Base-by-base conservation (phyloP, 345 rosid species). In the Lumnitzera littorea region DNA sequence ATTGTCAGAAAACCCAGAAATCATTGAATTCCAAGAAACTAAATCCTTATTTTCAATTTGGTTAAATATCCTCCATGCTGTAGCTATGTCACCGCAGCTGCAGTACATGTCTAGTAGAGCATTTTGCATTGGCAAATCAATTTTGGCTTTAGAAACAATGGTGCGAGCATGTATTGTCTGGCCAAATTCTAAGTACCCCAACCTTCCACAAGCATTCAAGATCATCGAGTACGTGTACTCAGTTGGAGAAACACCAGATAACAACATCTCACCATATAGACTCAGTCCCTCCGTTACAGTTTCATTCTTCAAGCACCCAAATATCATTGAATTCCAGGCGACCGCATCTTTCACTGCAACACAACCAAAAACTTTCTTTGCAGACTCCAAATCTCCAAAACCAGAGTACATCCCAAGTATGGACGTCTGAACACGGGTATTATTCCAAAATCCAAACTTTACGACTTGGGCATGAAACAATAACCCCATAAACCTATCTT, bases 91-190 rank as follows among this genome's bases (percentile, higher is more conserved):
- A 14, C 86, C 74, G 46, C 91, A 92, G 55, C 70, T 85, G 66
- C 81, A 82, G 56, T 89, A 89, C 96, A 89, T 85, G 69, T 87
- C 92, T 58, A 89, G 80, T 77, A 92, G 78, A 43, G 96, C 87
- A 73, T 89, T 89, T 66, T 79, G 81, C 70, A 85, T 54, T 58
- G 86, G 88, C 55, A 79, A 68, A 82, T 89, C 96, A 60, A 73
- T 68, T 49, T 41, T 13, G 4, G 50, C 25, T 55, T 76, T 72
- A 2, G 74, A 82, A 58, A 74, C 63, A 66, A 80, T 64, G 0
- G 85, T 62, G 62, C 20, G 82, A 66, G 85, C 86, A 76, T 89
- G 96, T 50, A 78, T 58, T 4, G 69, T 48, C 70, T 60, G 68
- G 53, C 98, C 96, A 17, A 51, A 41, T 15, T 58, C 53, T 70